Evolutionary conservation across 306 rosid species (phyloP).

Genomic region (Vigna nakashimae): DNA sequence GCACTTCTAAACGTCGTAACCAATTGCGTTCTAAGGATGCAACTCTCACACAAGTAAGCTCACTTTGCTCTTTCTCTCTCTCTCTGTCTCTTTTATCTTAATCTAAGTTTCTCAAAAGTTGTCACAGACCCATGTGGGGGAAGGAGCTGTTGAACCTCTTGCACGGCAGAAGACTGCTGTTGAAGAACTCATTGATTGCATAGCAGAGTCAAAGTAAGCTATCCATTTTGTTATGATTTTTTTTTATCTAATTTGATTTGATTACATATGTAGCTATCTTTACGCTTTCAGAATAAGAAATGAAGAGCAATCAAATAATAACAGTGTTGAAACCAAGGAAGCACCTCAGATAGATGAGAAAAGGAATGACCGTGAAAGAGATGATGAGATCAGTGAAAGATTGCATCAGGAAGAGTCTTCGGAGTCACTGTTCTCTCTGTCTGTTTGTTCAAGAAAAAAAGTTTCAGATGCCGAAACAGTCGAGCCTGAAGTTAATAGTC

Average conservation of each 20-base stretch:
- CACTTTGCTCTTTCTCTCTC: constrained; percentile 2
- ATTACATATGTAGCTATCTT: neutral
- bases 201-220: constrained; percentile 57
- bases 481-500: constrained; percentile 54
- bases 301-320: constrained; percentile 44
- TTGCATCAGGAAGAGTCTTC: constrained; percentile 46
- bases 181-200: constrained; percentile 38
- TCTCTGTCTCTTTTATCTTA: neutral
- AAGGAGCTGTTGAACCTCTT: constrained; percentile 43
- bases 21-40: constrained; percentile 11
- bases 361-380: neutral
- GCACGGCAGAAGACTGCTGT: constrained; percentile 40
- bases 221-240: neutral
- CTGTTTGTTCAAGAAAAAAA: constrained; percentile 48
- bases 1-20: constrained; percentile 46
- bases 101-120: neutral
- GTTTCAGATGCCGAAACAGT: neutral
- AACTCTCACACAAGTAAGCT: constrained; percentile 44
- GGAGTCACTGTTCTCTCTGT: constrained; percentile 58
- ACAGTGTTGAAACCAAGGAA: constrained; percentile 33
- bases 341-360: constrained; percentile 1
- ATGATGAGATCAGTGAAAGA: neutral
- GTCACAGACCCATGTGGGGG: constrained; percentile 47
- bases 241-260: neutral
- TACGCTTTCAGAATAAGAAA: constrained; percentile 48